Conservation (phyloP, 371 early-diverging fungal species). For the Rhizomucor miehei region DNA sequence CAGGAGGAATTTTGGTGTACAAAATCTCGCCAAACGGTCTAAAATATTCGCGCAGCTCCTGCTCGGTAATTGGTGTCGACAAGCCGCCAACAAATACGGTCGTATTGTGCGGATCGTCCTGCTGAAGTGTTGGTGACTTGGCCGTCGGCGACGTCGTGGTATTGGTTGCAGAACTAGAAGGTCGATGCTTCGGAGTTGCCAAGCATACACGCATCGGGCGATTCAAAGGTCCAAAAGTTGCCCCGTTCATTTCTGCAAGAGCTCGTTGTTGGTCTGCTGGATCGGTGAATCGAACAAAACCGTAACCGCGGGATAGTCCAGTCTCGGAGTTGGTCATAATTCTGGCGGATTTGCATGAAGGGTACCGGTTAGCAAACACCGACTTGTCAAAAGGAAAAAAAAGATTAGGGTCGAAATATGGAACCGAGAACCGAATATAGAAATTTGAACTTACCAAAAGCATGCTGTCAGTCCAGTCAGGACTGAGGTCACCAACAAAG, state of each 20-base stretch:
- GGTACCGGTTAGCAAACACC: conserved; percentile 60
- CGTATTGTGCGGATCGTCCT: conserved; percentile 55
- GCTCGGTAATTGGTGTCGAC: conserved; percentile 68
- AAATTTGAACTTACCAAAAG: conserved; percentile 54
- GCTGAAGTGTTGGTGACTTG: background rate
- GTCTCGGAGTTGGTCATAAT: conserved; percentile 80
- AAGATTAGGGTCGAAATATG: background rate
- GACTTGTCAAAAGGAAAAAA: conserved; percentile 22
- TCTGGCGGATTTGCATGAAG: conserved; percentile 73
- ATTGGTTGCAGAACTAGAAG: background rate
- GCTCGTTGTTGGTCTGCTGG: conserved; percentile 72
- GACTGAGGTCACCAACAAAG: conserved; percentile 84
- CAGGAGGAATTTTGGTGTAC: conserved; percentile 88
- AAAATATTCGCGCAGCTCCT: conserved; percentile 78
- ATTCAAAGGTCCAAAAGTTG: conserved; percentile 48
- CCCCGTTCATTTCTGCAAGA: conserved; percentile 78
- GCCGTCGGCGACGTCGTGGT: background rate
- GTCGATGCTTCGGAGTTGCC: conserved; percentile 69
- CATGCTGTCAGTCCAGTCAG: conserved; percentile 68
- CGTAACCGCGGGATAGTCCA: conserved; percentile 79
- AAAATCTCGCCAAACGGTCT: conserved; percentile 82
- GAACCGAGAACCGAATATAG: conserved; percentile 5
- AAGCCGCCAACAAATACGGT: conserved; percentile 94
- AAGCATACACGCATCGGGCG: conserved; percentile 83
- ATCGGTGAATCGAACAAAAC: conserved; percentile 80